These are phyloP conservation scores for Arthroderma uncinatum DNA, from an alignment of 2,329 filamentous ascomycete genomes.

Conservation along the genomic window DNA sequence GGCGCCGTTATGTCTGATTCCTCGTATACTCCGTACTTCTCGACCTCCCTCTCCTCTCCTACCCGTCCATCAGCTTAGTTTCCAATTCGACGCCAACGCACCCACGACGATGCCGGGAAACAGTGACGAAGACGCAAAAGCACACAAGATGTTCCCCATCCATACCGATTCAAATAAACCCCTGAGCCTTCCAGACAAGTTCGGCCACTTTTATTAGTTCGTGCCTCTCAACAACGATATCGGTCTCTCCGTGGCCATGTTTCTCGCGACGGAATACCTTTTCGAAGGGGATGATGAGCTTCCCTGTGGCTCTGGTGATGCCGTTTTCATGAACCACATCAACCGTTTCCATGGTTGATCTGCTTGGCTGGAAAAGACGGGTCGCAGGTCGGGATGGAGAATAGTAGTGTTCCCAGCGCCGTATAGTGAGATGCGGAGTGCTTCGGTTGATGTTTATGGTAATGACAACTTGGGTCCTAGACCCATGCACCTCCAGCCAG, in stretches of 20 bases:
- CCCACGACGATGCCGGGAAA: too few relatives aligned
- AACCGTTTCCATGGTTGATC: neutral
- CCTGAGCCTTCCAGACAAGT: neutral
- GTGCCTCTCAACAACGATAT: neutral
- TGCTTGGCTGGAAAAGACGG: neutral
- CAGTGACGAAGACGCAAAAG: too few relatives aligned
- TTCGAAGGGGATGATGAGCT: neutral
- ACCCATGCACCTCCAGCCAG: slow-evolving; percentile 2
- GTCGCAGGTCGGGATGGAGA: neutral
- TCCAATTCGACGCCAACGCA: too few relatives aligned
- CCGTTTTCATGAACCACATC: neutral
- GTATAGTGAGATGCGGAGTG: slow-evolving; percentile 1
- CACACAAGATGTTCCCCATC: too few relatives aligned
- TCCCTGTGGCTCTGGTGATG: neutral
- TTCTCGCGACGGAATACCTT: neutral
- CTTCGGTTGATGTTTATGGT: neutral
- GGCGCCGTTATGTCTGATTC: too few relatives aligned
- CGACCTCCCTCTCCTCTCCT: too few relatives aligned
- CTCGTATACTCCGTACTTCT: too few relatives aligned
- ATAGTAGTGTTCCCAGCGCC: neutral
- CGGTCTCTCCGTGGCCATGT: neutral
- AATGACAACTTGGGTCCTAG: neutral
- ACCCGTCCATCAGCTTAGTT: too few relatives aligned
- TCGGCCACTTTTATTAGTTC: neutral
- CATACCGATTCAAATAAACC: neutral